Evolutionary conservation across 345 rosid genomes (phyloP).

Genomic region (Brassica cretica): DNA sequence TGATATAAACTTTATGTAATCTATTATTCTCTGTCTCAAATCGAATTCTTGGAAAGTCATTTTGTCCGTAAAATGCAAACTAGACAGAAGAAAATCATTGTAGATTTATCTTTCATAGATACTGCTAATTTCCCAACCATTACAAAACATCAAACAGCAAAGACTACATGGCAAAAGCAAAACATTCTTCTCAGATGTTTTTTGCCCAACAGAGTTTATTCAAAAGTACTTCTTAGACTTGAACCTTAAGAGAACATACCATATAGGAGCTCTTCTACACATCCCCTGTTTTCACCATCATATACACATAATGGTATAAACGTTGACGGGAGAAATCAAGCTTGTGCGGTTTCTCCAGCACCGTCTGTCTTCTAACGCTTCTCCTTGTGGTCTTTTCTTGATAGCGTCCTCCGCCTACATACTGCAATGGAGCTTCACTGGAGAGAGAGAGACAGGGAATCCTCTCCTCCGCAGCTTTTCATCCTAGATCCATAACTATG

Average conservation of each 20-base stretch:
- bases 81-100: too few relatives aligned
- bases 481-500: too few relatives aligned
- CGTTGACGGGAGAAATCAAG: slow-evolving; percentile 33
- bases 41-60: too few relatives aligned
- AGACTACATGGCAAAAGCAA: neutral
- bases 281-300: neutral
- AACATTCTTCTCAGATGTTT: slow-evolving; percentile 3
- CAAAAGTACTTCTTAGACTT: slow-evolving; percentile 17
- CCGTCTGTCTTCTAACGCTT: slow-evolving; percentile 51
- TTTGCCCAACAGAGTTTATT: slow-evolving; percentile 27
- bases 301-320: slow-evolving; percentile 10
- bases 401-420: slow-evolving; percentile 99
- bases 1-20: too few relatives aligned
- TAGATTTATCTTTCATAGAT: too few relatives aligned
- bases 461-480: too few relatives aligned
- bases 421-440: slow-evolving; percentile 99
- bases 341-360: slow-evolving; percentile 49
- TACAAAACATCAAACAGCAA: slow-evolving; percentile 11
- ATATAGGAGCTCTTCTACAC: neutral
- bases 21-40: too few relatives aligned
- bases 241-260: neutral
- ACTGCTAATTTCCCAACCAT: neutral
- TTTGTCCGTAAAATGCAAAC: too few relatives aligned
- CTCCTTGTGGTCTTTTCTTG: slow-evolving; percentile 84
- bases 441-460: slow-evolving; percentile 65